Percentiles rank a stretch among this genome's conserved stretches.
Evolutionary conservation across 192 early-diverging fungal species (phyloP).

Genomic region (Backusella parvicylindrica): DNA sequence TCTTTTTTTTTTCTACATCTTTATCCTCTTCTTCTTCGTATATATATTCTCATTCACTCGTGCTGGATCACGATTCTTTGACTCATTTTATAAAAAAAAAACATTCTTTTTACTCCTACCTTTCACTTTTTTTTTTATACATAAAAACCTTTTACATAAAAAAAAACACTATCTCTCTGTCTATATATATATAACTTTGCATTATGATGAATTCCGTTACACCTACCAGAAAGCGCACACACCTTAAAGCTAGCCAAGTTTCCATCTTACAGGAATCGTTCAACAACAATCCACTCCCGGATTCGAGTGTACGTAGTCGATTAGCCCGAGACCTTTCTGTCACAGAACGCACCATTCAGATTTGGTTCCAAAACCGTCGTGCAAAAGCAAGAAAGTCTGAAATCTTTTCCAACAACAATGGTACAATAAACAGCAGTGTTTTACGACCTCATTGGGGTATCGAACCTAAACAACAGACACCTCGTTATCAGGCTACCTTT

Average conservation of each 20-base stretch:
- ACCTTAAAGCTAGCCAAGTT: constrained; percentile 60
- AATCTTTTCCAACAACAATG: neutral
- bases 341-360: constrained; percentile 69
- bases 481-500: constrained; percentile 20
- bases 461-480: neutral
- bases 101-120: neutral
- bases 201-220: neutral
- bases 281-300: constrained; percentile 61
- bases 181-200: neutral
- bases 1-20: neutral
- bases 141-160: neutral
- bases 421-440: neutral
- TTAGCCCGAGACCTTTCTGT: constrained; percentile 64
- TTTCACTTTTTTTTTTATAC: neutral
- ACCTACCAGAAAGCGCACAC: constrained; percentile 45
- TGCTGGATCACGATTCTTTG: neutral
- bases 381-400: constrained; percentile 69
- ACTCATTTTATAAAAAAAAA: neutral
- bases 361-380: constrained; percentile 84
- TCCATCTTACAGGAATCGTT: constrained; percentile 67
- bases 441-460: neutral
- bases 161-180: neutral
- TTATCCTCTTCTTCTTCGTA: neutral
- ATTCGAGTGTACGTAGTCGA: constrained; percentile 53
- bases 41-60: neutral